phyloP scores from a whole-genome alignment of 768 basidiomycete species.

The Dacryopinax primogenitus region DNA sequence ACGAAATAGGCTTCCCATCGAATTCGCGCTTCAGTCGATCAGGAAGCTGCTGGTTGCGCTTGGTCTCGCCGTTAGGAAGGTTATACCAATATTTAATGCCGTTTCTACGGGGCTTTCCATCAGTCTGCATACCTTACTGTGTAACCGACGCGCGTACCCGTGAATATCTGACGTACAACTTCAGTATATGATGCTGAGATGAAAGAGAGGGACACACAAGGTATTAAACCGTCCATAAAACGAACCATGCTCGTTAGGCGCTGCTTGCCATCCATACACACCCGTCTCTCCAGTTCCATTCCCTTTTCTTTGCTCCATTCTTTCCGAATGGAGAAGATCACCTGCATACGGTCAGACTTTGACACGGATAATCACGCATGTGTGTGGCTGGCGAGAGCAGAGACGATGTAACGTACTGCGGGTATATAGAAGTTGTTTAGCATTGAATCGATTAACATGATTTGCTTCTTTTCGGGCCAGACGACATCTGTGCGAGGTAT shows the following conservation, averaged over 20 bases:
- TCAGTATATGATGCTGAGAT: neutral
- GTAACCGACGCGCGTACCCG: neutral
- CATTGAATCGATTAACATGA: conserved; percentile 21
- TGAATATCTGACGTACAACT: neutral
- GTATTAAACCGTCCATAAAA: neutral
- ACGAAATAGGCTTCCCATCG: conserved; percentile 17
- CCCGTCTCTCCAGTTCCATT: conserved; percentile 12
- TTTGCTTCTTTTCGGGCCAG: conserved; percentile 21
- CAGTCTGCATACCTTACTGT: no score
- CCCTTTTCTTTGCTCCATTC: neutral
- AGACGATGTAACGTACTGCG: neutral
- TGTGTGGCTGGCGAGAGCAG: no score
- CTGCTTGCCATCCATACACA: conserved; percentile 25
- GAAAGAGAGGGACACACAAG: conserved; percentile 10
- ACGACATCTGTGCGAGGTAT: conserved; percentile 20
- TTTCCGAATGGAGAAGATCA: conserved; percentile 19
- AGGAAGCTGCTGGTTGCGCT: conserved; percentile 17
- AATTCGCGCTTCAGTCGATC: conserved; percentile 17
- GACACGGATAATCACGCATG: neutral
- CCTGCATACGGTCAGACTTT: conserved; percentile 2
- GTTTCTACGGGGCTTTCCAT: neutral
- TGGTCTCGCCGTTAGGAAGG: neutral
- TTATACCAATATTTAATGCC: conserved; percentile 18
- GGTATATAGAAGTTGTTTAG: conserved; percentile 24
- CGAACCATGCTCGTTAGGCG: conserved; percentile 19